phyloP scores from a whole-genome alignment of 495 filamentous ascomycete genomes.

The Neurospora sublineolata region DNA sequence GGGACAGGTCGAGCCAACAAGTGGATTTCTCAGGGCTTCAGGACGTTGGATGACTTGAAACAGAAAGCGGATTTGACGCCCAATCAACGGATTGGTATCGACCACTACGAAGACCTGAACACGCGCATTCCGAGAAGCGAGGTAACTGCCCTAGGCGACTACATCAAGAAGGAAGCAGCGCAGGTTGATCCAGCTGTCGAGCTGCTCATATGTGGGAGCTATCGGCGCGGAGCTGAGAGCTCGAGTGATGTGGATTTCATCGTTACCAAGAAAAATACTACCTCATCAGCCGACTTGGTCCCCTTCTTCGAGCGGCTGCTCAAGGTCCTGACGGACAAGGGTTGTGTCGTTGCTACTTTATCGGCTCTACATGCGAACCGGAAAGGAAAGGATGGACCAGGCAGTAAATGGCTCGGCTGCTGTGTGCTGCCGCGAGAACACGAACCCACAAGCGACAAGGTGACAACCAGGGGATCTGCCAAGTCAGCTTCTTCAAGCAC shows the following conservation, averaged over 20 bases:
- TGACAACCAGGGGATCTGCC: background rate
- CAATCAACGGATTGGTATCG: constrained; percentile 69
- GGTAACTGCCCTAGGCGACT: constrained; percentile 55
- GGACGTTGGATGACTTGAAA: constrained; percentile 60
- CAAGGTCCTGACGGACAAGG: constrained; percentile 42
- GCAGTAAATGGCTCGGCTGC: constrained; percentile 82
- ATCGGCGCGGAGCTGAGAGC: constrained; percentile 62
- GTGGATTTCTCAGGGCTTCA: constrained; percentile 72
- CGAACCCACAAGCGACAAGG: background rate
- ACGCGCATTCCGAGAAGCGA: constrained; percentile 73
- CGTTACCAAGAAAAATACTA: constrained; percentile 58
- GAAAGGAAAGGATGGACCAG: constrained; percentile 19
- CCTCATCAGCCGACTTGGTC: constrained; percentile 45
- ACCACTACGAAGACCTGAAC: constrained; percentile 72
- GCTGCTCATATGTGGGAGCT: constrained; percentile 72
- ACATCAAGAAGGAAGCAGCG: constrained; percentile 52
- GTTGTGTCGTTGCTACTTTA: constrained; percentile 46
- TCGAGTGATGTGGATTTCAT: constrained; percentile 82
- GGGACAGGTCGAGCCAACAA: constrained; percentile 57
- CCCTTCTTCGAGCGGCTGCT: constrained; percentile 59
- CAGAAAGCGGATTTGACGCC: constrained; percentile 53
- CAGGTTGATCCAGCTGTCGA: constrained; percentile 48
- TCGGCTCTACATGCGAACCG: constrained; percentile 24
- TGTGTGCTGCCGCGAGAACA: constrained; percentile 46
- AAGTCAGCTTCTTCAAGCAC: background rate